These are phyloP conservation scores for Termitomyces sp. DNA, from an alignment of 768 basidiomycete species.

Conservation along the genomic window DNA sequence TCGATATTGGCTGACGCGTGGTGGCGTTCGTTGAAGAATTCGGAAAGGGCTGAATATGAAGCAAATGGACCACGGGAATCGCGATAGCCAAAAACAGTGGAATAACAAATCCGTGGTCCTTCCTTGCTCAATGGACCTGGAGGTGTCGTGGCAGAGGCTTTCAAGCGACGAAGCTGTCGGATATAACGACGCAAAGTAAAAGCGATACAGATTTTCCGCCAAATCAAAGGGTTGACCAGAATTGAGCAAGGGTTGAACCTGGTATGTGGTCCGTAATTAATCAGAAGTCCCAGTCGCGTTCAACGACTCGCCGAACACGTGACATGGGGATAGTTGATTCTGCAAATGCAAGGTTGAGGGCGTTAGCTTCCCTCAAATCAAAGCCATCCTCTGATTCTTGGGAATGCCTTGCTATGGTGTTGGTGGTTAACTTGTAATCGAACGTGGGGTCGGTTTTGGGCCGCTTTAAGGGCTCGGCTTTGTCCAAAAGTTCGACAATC, in stretches of 20 bases:
- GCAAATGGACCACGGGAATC: neutral
- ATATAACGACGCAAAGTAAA: slow-evolving; percentile 17
- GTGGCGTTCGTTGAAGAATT: slow-evolving; percentile 9
- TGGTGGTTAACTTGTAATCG: neutral
- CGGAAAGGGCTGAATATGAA: slow-evolving; percentile 10
- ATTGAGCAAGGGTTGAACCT: slow-evolving; percentile 10
- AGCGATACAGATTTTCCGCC: slow-evolving; percentile 13
- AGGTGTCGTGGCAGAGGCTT: neutral
- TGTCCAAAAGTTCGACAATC: neutral
- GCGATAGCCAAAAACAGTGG: neutral
- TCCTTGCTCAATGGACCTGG: neutral
- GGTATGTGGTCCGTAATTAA: slow-evolving; percentile 16
- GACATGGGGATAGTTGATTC: too few species aligned
- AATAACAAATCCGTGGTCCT: neutral
- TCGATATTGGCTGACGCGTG: neutral
- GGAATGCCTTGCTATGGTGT: too few species aligned
- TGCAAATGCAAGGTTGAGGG: too few species aligned
- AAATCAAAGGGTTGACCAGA: slow-evolving; percentile 7
- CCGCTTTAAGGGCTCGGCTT: neutral
- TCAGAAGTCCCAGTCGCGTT: neutral
- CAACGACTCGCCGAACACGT: too few species aligned
- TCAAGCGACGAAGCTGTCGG: slow-evolving; percentile 13
- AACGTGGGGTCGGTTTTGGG: neutral
- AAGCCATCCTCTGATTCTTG: too few species aligned
- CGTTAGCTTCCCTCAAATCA: too few species aligned